A percentile compares a stretch with the other conserved stretches of the same genome.
These are phyloP conservation scores for Tricholoma bakamatsutake DNA, from an alignment of 768 basidiomycete genomes.

Conservation along the genomic window DNA sequence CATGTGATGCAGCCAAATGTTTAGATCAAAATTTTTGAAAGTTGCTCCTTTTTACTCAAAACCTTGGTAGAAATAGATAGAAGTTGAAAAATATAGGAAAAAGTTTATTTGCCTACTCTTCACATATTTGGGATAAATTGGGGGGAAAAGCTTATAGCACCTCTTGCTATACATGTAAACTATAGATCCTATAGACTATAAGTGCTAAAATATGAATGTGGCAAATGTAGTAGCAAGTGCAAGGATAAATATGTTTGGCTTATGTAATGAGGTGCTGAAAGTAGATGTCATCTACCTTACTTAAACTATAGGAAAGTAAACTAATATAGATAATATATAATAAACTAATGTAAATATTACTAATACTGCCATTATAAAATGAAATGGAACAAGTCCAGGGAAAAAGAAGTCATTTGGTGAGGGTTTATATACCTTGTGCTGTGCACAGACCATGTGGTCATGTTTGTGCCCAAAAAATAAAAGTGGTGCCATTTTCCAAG, in stretches of 20 bases:
- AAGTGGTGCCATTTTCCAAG: too few species aligned
- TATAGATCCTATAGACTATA: too few species aligned
- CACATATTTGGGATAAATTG: background rate
- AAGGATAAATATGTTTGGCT: background rate
- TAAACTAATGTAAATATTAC: too few species aligned
- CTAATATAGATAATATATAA: too few species aligned
- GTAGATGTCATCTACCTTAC: background rate
- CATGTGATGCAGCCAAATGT: background rate
- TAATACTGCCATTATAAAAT: too few species aligned
- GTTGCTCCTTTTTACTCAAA: background rate
- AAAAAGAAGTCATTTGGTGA: too few species aligned
- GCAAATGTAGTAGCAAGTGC: background rate
- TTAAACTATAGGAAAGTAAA: too few species aligned
- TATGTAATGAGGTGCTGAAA: background rate
- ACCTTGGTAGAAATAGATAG: background rate
- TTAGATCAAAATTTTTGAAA: background rate
- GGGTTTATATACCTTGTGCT: too few species aligned
- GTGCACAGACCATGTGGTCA: too few species aligned
- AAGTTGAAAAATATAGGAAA: background rate
- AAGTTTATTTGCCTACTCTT: background rate
- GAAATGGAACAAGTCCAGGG: too few species aligned
- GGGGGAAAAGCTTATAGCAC: background rate
- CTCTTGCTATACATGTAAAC: background rate
- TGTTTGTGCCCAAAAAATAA: too few species aligned
- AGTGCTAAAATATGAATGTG: background rate